These are phyloP conservation scores for Backusella psychrophila DNA, from an alignment of 192 early-diverging fungal genomes.

Conservation along the genomic window DNA sequence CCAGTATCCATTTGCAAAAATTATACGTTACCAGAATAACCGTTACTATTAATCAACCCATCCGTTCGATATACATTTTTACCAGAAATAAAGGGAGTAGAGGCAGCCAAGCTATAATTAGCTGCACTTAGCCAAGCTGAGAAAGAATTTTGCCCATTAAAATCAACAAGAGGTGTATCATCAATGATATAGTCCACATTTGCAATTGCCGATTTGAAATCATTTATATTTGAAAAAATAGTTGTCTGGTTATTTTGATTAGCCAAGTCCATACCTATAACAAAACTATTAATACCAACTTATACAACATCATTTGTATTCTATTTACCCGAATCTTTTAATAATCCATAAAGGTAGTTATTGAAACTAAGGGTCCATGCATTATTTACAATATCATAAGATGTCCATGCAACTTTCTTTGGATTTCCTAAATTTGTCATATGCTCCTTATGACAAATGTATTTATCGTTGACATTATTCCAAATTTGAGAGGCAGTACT, in stretches of 20 bases:
- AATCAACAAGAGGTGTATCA: conserved; percentile 1
- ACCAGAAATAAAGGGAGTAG: background rate
- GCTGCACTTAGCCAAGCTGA: conserved; percentile 1
- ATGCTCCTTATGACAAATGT: conserved; percentile 9
- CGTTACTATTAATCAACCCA: background rate
- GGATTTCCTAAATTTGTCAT: background rate
- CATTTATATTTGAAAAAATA: background rate
- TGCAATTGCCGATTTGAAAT: background rate
- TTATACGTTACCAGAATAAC: conserved; percentile 8
- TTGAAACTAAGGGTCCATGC: background rate
- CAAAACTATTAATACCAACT: background rate
- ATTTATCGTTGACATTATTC: background rate
- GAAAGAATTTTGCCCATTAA: conserved; percentile 1
- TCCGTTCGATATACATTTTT: conserved; percentile 9
- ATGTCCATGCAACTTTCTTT: conserved; percentile 8
- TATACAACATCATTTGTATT: background rate
- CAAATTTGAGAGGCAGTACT: background rate
- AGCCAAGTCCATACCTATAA: background rate
- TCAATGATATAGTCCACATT: conserved; percentile 12
- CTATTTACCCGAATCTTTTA: conserved; percentile 3
- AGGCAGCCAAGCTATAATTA: background rate
- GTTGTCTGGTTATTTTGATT: conserved; percentile 3
- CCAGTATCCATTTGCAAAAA: background rate
- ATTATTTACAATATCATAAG: background rate
- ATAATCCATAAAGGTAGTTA: conserved; percentile 1